phyloP scores from a whole-genome alignment of 352 stramenopile species.

The Globisporangium cederbergense region DNA sequence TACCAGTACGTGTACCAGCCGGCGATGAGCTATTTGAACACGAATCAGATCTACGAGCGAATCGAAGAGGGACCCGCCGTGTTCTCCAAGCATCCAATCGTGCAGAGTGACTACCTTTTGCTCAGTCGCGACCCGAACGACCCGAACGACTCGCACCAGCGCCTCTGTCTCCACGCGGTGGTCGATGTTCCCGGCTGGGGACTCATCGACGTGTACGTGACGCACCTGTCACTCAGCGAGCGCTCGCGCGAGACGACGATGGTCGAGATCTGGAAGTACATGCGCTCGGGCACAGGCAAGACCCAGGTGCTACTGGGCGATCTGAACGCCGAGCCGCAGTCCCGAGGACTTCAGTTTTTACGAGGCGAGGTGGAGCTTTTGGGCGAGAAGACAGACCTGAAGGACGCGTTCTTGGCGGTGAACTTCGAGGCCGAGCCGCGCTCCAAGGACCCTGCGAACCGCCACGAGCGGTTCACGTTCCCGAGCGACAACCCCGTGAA shows the following conservation, averaged over 20 bases:
- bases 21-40: conserved; percentile 83
- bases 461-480: conserved; percentile 73
- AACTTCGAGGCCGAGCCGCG: conserved; percentile 57
- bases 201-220: conserved; percentile 82
- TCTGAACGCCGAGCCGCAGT: conserved; percentile 86
- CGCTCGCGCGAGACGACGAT: conserved; percentile 69
- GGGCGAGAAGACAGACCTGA: conserved; percentile 60
- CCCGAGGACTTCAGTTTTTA: conserved; percentile 73
- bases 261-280: conserved; percentile 81
- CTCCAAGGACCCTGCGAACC: conserved; percentile 43
- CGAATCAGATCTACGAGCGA: conserved; percentile 49
- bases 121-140: conserved; percentile 78
- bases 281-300: conserved; percentile 50
- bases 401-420: conserved; percentile 70
- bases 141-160: conserved; percentile 82
- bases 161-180: conserved; percentile 76
- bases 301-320: conserved; percentile 83
- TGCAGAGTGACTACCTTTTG: conserved; percentile 77
- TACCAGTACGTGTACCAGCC: conserved; percentile 87
- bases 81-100: conserved; percentile 77
- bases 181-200: conserved; percentile 66
- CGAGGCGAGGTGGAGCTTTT: conserved; percentile 54
- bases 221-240: conserved; percentile 82
- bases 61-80: conserved; percentile 84
- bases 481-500: conserved; percentile 81